Conservation (phyloP, 106 monocot species). For the Narthecium ossifragum region DNA sequence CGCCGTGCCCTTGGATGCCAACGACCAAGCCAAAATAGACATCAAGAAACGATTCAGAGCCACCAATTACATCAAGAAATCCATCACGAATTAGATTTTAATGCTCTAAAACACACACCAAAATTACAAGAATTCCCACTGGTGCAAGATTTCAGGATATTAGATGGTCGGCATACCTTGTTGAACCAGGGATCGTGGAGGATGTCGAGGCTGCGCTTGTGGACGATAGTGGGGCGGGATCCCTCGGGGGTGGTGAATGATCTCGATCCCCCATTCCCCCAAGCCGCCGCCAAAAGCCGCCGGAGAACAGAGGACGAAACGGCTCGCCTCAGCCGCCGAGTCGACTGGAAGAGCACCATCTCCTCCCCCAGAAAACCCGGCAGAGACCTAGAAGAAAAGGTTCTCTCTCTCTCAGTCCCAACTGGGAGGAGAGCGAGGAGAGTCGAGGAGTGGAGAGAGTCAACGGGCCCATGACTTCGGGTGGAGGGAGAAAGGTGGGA, state of each 20-base stretch:
- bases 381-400: not conserved
- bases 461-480: not conserved
- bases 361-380: not conserved
- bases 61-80: too few species aligned
- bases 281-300: slow-evolving; percentile 1
- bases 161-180: too few species aligned
- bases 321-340: slow-evolving; percentile 17
- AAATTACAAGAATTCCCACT: not conserved
- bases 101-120: not conserved
- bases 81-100: too few species aligned
- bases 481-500: not conserved
- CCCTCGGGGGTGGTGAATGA: slow-evolving; percentile 58
- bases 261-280: slow-evolving; percentile 10
- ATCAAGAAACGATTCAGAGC: not conserved
- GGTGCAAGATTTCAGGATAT: too few species aligned
- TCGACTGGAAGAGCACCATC: slow-evolving; percentile 22
- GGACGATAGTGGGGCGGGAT: slow-evolving; percentile 73
- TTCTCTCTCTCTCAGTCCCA: too few species aligned
- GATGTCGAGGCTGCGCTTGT: slow-evolving; percentile 90
- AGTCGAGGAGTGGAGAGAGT: not conserved
- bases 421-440: not conserved
- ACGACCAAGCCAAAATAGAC: not conserved
- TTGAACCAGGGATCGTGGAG: slow-evolving; percentile 98
- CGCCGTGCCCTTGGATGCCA: slow-evolving; percentile 57
- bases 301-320: slow-evolving; percentile 19